Evolutionary conservation across 495 filamentous ascomycete genomes (phyloP), one percentile per base, ranked within the genome.

Genomic region (Podospora didyma): DNA sequence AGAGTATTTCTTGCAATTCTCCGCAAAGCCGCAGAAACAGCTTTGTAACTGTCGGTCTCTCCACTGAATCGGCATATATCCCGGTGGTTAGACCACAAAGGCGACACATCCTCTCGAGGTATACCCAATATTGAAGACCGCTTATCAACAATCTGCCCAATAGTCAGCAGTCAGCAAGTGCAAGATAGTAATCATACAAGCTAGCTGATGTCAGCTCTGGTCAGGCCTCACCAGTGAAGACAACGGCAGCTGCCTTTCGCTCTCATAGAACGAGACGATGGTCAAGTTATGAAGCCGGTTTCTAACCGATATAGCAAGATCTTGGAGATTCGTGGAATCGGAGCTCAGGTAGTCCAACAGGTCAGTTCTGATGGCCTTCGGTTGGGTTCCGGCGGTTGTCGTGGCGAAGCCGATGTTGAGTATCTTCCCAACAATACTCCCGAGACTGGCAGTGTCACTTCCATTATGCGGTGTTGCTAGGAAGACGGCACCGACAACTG

Each of bases 391-490:
- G 17, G 44, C 17, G 42, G 42, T 7, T 5, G 42, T 46, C 19
- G 42, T 17, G 7, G 42, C n/a, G 6, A 17, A 7, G n/a, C 4
- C 14, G 7, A n/a, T 6, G 19, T 57, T 46, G 34, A 57, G 22
- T 28, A 51, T 19, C 10, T 10, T 45, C 5, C 47, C 55, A 22
- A 52, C 35, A 20, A 51, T 3, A n/a, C 17, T 4, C 20, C 46
- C 47, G 3, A 51, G n/a, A 19, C 16, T 34, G 2, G 28, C 55
- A 7, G 34, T 14, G 21, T 35, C 21, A 11, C 37, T 51, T 10
- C 55, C 55, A 2, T 28, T 39, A 17, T 57, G 55, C 16, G 55
- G 55, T n/a, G 55, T 57, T 14, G 47, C 55, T 35, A 57, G 37
- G 23, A 57, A 57, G 10, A 52, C 23, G 1, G 52, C 24, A 1